Evolutionary conservation across 352 stramenopile genomes (phyloP).

Genomic region (Phytophthora chlamydospora): DNA sequence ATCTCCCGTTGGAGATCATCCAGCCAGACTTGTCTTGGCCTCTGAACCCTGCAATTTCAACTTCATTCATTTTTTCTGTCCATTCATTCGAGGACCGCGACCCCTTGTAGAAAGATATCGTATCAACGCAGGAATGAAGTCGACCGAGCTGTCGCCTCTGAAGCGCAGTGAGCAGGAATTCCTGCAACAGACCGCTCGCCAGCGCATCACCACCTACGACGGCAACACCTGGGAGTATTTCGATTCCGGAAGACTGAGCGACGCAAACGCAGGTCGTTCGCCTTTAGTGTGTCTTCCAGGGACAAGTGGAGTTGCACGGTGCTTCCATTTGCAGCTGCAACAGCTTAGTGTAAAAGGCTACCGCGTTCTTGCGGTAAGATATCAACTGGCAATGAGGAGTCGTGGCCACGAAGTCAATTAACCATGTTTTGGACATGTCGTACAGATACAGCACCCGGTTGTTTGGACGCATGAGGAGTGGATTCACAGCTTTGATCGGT

Average conservation of each 20-base stretch:
- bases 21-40: too few relatives aligned
- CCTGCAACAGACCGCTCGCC: constrained; percentile 60
- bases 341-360: constrained; percentile 63
- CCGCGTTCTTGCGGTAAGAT: constrained; percentile 61
- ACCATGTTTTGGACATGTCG: background rate
- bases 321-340: constrained; percentile 67
- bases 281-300: constrained; percentile 73
- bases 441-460: constrained; percentile 69
- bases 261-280: constrained; percentile 24
- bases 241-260: constrained; percentile 58
- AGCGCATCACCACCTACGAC: constrained; percentile 80
- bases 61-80: too few relatives aligned
- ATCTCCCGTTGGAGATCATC: too few relatives aligned
- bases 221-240: constrained; percentile 82
- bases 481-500: constrained; percentile 83
- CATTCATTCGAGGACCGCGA: background rate
- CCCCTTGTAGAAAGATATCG: constrained; percentile 15
- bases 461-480: constrained; percentile 85
- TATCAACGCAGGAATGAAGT: constrained; percentile 22
- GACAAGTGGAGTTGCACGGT: constrained; percentile 52
- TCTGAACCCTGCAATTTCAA: too few relatives aligned
- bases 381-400: background rate
- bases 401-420: background rate
- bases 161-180: constrained; percentile 57
- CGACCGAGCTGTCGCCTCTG: constrained; percentile 11